Conservation (phyloP, 1,139 yeast genomes). For the Yamadazyma epiphylla region DNA sequence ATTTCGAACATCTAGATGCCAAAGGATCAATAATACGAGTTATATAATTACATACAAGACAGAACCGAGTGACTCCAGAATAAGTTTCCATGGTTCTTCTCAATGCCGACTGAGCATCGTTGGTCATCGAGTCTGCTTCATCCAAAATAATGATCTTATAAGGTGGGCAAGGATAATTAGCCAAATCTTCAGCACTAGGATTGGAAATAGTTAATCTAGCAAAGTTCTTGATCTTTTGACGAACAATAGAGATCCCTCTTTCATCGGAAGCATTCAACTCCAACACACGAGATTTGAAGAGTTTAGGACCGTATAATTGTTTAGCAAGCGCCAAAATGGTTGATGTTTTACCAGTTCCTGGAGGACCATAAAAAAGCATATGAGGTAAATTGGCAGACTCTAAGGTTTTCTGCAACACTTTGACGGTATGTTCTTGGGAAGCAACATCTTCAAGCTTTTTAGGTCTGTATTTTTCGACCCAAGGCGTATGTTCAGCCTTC, state of each 20-base stretch:
- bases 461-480: slow-evolving; percentile 87
- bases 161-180: slow-evolving; percentile 89
- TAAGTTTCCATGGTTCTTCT: slow-evolving; percentile 97
- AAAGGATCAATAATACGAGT: slow-evolving; percentile 95
- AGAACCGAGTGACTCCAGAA: slow-evolving; percentile 86
- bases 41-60: slow-evolving; percentile 91
- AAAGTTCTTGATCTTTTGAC: slow-evolving; percentile 89
- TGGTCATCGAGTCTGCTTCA: slow-evolving; percentile 99
- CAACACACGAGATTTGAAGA: slow-evolving; percentile 72
- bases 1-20: slow-evolving; percentile 94
- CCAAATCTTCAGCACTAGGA: slow-evolving; percentile 64
- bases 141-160: slow-evolving; percentile 83
- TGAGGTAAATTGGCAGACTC: slow-evolving; percentile 86
- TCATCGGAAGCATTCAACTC: slow-evolving; percentile 97
- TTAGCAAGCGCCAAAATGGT: slow-evolving; percentile 86
- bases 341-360: slow-evolving; percentile 96
- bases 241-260: slow-evolving; percentile 89
- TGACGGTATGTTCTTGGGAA: slow-evolving; percentile 88
- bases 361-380: slow-evolving; percentile 95
- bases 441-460: slow-evolving; percentile 79
- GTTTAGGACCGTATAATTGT: slow-evolving; percentile 69
- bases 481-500: slow-evolving; percentile 55
- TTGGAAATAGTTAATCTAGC: slow-evolving; percentile 85
- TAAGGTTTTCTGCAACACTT: slow-evolving; percentile 76
- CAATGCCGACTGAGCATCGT: slow-evolving; percentile 93